Percentiles rank a stretch among this genome's conserved stretches.
phyloP scores from a whole-genome alignment of 2,329 filamentous ascomycete species.

The Cladosporium sp. region DNA sequence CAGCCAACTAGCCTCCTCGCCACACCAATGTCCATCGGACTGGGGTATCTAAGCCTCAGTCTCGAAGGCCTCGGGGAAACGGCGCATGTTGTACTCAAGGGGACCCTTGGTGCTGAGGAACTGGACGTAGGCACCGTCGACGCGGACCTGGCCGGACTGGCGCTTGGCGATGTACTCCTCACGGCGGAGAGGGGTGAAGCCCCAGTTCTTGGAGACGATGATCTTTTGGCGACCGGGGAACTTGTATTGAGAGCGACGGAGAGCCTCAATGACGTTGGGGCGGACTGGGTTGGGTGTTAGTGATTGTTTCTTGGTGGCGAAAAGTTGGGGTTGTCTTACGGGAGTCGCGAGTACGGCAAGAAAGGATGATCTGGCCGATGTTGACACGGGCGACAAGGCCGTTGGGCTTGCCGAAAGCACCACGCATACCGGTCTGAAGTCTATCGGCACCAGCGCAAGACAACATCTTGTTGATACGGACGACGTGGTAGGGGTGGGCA shows the following conservation, averaged over 20 bases:
- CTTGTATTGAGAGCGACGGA: constrained; percentile 99
- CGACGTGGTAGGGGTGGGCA: constrained; percentile 98
- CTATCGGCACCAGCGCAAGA: constrained; percentile 99
- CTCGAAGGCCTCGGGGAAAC: constrained; percentile 89
- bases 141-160: constrained; percentile 86
- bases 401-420: constrained; percentile 99
- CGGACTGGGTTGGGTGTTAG: constrained; percentile 56
- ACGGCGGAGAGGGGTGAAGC: constrained; percentile 95
- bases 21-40: neutral
- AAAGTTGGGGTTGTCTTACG: constrained; percentile 53
- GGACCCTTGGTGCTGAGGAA: constrained; percentile 94
- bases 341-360: constrained; percentile 91
- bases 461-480: constrained; percentile 99
- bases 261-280: constrained; percentile 90
- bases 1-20: constrained; percentile 8
- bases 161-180: constrained; percentile 97
- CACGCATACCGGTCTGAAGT: constrained; percentile 99
- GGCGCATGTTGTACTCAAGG: constrained; percentile 80
- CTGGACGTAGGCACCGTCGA: constrained; percentile 98
- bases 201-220: constrained; percentile 99
- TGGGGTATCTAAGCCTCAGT: constrained; percentile 28
- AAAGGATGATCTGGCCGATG: constrained; percentile 99
- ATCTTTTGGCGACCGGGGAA: constrained; percentile 99
- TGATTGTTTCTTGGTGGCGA: constrained; percentile 15
- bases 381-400: constrained; percentile 99